Base-by-base conservation (phyloP, 2,329 filamentous ascomycete genomes). In the Penicillium palitans region DNA sequence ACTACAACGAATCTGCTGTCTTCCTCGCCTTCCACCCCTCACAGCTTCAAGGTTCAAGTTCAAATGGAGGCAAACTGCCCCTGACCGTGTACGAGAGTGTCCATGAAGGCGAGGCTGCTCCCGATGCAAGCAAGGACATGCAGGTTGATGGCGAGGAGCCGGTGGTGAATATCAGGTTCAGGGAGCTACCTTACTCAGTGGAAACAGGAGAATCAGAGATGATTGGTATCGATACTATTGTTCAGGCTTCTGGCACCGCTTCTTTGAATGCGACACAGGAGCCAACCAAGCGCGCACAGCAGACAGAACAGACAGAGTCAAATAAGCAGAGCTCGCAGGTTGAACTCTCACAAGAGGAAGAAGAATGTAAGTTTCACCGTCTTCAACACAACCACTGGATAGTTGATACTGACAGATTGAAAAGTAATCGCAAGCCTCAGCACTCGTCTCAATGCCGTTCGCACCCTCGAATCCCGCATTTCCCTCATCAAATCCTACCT, bases 171-270 rank as follows among this genome's bases (percentile, higher is more conserved):
- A 82, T 95, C 60, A 89, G 85, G 68, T 98, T 98, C 76, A 85
- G 88, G 59, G 89, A 96, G 70, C 77, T 98, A 10, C 86, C 89
- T 2, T 98, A 95, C 74, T 89, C 89, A 0, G 87, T 98, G 2
- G 95, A 98, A 77, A 96, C 93, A 0, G 91, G 91, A 10, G 93
- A 98, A 74, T 93, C 93, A 1, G 95, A 99, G 76, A 97, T 97
- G 92, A 98, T 99, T 65, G 90, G 90, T 66, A 90, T 99, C 69
- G 92, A 97, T 75, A 96, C 93, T 65, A 89, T 99, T 21, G 93
- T 93, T 0, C 87, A 88, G 52, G 91, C 90, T 40, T 90, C 90
- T 47, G 90, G 90, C 48, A 93, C 90, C 69, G 93, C 92, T 25
- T 87, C 89, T 12, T 86, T 86, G 33, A 79, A 85, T 25, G 73